These are phyloP conservation scores for Handroanthus guayacan DNA, from an alignment of 257 asterid genomes.

Conservation along the genomic window DNA sequence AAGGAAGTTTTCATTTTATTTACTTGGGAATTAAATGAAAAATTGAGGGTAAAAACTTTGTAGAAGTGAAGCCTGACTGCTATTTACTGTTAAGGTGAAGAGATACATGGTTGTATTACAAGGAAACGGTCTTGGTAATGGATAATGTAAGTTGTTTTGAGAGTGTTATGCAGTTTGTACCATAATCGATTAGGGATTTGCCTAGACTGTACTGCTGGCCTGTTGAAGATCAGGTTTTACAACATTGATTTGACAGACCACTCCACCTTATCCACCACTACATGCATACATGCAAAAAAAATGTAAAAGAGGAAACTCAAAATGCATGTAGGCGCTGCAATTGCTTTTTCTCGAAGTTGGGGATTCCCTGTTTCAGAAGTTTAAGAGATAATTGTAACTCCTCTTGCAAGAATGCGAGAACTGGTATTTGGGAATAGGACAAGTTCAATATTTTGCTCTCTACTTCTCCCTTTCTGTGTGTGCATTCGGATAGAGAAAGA, in stretches of 20 bases:
- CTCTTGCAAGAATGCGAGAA: constrained; percentile 13
- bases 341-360: constrained; percentile 22
- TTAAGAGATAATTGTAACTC: not conserved
- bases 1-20: too few species aligned
- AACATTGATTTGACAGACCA: not conserved
- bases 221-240: not conserved
- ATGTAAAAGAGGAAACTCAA: not conserved
- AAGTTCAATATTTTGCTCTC: constrained; percentile 15
- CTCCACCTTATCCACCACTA: not conserved
- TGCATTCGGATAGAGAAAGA: not conserved
- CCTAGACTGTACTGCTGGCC: constrained; percentile 13
- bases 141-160: constrained; percentile 1
- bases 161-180: not conserved
- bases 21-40: not conserved
- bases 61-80: not conserved
- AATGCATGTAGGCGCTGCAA: not conserved
- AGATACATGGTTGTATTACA: not conserved
- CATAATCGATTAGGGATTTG: not conserved
- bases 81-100: not conserved
- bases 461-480: not conserved
- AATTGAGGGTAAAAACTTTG: not conserved
- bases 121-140: not conserved
- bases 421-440: not conserved
- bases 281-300: not conserved
- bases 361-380: constrained; percentile 22